Conservation (phyloP, 163 green algal species). For the Chlamydomonas reinhardtii region DNA sequence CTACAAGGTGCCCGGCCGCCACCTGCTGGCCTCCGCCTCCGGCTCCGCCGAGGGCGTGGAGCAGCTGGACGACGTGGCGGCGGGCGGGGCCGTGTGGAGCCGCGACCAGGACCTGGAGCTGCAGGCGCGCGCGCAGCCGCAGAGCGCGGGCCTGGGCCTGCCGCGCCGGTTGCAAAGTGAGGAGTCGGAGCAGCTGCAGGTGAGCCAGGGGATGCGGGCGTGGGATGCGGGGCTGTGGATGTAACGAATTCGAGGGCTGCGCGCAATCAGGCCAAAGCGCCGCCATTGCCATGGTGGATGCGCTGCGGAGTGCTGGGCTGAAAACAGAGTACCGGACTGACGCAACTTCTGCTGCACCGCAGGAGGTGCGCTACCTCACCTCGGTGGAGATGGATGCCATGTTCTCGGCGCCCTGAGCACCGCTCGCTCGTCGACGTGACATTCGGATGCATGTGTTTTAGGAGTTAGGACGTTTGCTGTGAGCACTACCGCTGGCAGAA, state of each 20-base stretch:
- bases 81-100: not conserved
- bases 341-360: not conserved
- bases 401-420: slow-evolving; percentile 10
- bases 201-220: not conserved
- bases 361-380: slow-evolving; percentile 37
- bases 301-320: too few species aligned
- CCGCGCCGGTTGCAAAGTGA: slow-evolving; percentile 27
- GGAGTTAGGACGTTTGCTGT: too few species aligned
- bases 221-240: not conserved
- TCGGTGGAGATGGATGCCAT: slow-evolving; percentile 36
- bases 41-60: not conserved
- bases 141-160: not conserved
- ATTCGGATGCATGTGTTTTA: too few species aligned
- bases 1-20: slow-evolving; percentile 21
- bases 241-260: too few species aligned
- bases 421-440: too few species aligned
- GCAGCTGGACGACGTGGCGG: not conserved
- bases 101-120: not conserved
- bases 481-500: too few species aligned
- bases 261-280: too few species aligned
- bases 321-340: too few species aligned
- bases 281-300: too few species aligned
- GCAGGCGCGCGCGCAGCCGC: not conserved
- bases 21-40: not conserved
- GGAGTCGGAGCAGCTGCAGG: slow-evolving; percentile 23